These are phyloP conservation scores for Setomelanomma holmii DNA, from an alignment of 2,329 filamentous ascomycete species.

Conservation along the genomic window DNA sequence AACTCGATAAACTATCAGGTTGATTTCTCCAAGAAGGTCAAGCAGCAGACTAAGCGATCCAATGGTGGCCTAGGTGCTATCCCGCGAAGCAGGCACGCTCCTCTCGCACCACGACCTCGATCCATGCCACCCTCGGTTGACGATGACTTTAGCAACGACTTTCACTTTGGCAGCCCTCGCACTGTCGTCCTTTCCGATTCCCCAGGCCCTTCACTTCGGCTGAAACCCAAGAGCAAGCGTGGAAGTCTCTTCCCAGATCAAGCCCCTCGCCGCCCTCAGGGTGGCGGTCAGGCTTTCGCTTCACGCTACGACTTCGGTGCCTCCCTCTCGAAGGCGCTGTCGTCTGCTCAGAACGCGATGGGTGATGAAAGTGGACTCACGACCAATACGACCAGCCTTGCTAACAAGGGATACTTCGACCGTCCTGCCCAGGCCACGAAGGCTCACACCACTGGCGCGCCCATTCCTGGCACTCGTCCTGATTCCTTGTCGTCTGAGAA, in stretches of 20 bases:
- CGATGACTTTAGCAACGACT: conserved; percentile 71
- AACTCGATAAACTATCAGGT: conserved; percentile 86
- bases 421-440: conserved; percentile 52
- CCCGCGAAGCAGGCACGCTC: conserved; percentile 58
- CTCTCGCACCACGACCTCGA: conserved; percentile 55
- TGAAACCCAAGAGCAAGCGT: conserved; percentile 72
- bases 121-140: conserved; percentile 65
- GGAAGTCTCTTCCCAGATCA: conserved; percentile 67
- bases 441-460: conserved; percentile 31
- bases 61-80: conserved; percentile 60
- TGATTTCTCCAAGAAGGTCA: conserved; percentile 83
- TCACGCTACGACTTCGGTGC: conserved; percentile 95
- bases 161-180: conserved; percentile 51
- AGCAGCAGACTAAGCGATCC: conserved; percentile 58
- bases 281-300: conserved; percentile 75
- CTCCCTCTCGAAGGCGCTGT: conserved; percentile 84
- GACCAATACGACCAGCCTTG: conserved; percentile 25
- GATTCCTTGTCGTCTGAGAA: conserved; percentile 66
- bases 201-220: conserved; percentile 65
- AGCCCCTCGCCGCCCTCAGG: conserved; percentile 56
- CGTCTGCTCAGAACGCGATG: conserved; percentile 71
- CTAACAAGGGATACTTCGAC: conserved; percentile 41
- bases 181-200: conserved; percentile 64
- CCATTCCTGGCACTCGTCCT: conserved; percentile 54
- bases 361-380: conserved; percentile 62